Conservation (phyloP, 2,329 filamentous ascomycete genomes). For the Fusarium tupiense region DNA sequence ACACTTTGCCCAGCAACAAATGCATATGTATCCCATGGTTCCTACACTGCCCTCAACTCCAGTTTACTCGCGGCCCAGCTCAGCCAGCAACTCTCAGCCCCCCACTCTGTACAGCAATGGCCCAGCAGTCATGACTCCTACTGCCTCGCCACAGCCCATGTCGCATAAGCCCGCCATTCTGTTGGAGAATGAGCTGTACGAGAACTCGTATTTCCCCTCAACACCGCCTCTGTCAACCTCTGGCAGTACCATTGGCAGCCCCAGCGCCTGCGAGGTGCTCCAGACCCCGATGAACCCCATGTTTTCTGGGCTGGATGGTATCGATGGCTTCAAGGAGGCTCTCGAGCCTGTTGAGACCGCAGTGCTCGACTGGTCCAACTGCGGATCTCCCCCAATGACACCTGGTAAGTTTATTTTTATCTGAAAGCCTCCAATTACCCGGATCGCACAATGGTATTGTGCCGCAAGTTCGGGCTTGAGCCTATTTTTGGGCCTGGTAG, state of each 20-base stretch:
- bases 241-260: conserved; percentile 87
- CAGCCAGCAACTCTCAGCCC: conserved; percentile 72
- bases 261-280: conserved; percentile 78
- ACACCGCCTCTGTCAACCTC: conserved; percentile 89
- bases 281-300: conserved; percentile 85
- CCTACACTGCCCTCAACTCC: conserved; percentile 70
- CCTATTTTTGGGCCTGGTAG: conserved; percentile 35
- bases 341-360: conserved; percentile 79
- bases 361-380: conserved; percentile 80
- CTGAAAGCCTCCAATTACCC: conserved; percentile 2
- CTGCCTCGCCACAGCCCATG: conserved; percentile 78
- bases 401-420: conserved; percentile 73
- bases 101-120: conserved; percentile 66
- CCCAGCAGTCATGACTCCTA: conserved; percentile 74
- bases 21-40: conserved; percentile 64
- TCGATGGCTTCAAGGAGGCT: conserved; percentile 72
- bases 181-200: conserved; percentile 78
- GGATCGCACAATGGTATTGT: conserved; percentile 21
- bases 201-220: conserved; percentile 80
- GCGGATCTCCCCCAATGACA: conserved; percentile 85
- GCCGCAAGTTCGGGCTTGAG: conserved; percentile 21
- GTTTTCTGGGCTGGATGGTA: conserved; percentile 76
- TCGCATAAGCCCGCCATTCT: conserved; percentile 81
- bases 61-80: conserved; percentile 72
- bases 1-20: conserved; percentile 72